Evolutionary conservation across 83 land plant genomes (phyloP).

Genomic region (Larix sibirica): DNA sequence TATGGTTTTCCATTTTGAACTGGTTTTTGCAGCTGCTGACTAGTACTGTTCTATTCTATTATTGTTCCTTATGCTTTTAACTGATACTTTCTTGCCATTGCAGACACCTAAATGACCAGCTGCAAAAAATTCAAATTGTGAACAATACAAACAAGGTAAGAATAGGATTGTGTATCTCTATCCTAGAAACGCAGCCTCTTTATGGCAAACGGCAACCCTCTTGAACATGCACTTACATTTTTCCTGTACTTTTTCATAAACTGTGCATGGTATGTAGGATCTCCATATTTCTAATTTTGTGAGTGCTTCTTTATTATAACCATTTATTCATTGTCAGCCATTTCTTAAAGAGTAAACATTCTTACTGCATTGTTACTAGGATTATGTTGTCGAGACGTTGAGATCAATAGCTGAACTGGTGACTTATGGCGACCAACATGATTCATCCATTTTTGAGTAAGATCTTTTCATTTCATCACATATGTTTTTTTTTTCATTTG

Average conservation of each 20-base stretch:
- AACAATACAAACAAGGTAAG: slow-evolving; percentile 86
- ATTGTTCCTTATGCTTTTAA: not conserved
- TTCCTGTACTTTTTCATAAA: not conserved
- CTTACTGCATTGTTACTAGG: slow-evolving; percentile 40
- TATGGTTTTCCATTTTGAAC: no score
- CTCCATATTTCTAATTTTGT: not conserved
- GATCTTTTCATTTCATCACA: slow-evolving; percentile 17
- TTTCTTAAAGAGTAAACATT: not conserved
- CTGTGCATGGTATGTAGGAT: not conserved
- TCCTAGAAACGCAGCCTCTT: not conserved
- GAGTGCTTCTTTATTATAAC: slow-evolving; percentile 15
- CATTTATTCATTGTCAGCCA: not conserved
- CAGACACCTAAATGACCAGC: slow-evolving; percentile 76
- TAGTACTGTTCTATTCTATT: no score
- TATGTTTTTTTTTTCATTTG: not conserved
- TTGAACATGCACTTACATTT: not conserved
- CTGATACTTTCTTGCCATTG: not conserved
- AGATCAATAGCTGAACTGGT: slow-evolving; percentile 94
- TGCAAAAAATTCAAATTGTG: slow-evolving; percentile 54
- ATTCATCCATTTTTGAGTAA: slow-evolving; percentile 95
- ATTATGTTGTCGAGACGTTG: slow-evolving; percentile 85
- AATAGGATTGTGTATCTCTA: not conserved
- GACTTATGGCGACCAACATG: slow-evolving; percentile 97
- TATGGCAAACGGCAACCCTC: not conserved
- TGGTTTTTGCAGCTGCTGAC: no score